These are phyloP conservation scores for Penicillium paxilli DNA, from an alignment of 495 filamentous ascomycete species.

Conservation along the genomic window DNA sequence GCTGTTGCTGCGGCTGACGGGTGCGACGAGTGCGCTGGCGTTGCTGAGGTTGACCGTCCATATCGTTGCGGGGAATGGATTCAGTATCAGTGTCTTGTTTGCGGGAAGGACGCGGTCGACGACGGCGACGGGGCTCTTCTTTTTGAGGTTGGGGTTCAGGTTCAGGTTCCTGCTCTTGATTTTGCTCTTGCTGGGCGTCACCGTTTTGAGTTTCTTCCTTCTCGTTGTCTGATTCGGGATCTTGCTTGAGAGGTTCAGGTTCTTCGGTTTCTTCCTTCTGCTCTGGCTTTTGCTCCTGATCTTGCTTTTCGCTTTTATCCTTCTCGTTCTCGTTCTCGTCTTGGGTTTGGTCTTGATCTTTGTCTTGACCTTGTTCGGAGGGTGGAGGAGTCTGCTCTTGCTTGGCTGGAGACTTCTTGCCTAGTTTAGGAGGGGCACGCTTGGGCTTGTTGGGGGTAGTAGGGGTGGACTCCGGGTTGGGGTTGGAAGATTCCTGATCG, in stretches of 20 bases:
- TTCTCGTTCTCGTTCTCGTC: constrained; percentile 4
- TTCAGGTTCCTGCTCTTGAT: constrained; percentile 22
- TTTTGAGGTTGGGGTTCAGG: constrained; percentile 28
- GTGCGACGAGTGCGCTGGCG: constrained; percentile 39
- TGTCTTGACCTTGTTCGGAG: constrained; percentile 25
- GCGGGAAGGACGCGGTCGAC: constrained; percentile 25
- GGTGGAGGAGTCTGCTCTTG: constrained; percentile 35
- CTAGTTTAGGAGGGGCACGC: constrained; percentile 34
- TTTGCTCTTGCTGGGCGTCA: constrained; percentile 4
- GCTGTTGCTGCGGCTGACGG: constrained; percentile 31
- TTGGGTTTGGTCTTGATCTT: constrained; percentile 16
- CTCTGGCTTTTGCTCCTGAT: constrained; percentile 19
- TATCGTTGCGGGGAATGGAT: constrained; percentile 35
- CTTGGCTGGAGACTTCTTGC: constrained; percentile 35
- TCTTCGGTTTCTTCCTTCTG: constrained; percentile 14
- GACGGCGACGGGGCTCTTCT: constrained; percentile 27
- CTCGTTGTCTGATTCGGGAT: constrained; percentile 18
- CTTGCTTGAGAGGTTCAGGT: constrained; percentile 15
- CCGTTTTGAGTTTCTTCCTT: constrained; percentile 16
- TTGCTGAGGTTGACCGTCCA: constrained; percentile 37
- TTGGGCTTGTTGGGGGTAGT: constrained; percentile 29
- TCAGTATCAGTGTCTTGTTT: constrained; percentile 40
- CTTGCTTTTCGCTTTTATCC: constrained; percentile 14
- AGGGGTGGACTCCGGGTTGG: constrained; percentile 21
- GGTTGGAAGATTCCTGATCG: constrained; percentile 32